Conservation (phyloP, 768 basidiomycete species). For the Naganishia friedmannii region DNA sequence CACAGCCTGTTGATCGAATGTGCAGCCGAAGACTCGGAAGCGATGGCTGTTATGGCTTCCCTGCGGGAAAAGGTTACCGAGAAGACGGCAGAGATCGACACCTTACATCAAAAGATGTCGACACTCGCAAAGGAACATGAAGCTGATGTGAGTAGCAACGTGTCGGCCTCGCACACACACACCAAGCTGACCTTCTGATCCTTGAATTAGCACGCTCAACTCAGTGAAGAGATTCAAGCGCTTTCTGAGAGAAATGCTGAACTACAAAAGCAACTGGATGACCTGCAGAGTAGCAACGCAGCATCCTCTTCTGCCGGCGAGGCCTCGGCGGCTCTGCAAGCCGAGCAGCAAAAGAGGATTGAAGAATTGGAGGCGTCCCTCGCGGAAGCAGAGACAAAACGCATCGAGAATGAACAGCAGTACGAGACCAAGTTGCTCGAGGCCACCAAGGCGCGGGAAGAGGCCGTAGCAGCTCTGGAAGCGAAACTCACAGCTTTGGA, state of each 20-base stretch:
- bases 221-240: slow-evolving; percentile 44
- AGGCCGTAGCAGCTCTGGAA: slow-evolving; percentile 26
- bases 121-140: slow-evolving; percentile 47
- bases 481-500: slow-evolving; percentile 27
- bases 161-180: too few species aligned
- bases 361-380: slow-evolving; percentile 45
- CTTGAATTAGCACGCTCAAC: slow-evolving; percentile 38
- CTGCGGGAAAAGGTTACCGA: slow-evolving; percentile 76
- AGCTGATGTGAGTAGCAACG: slow-evolving; percentile 41
- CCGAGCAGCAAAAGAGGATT: slow-evolving; percentile 28
- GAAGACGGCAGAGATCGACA: slow-evolving; percentile 61
- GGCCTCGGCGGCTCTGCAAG: neutral
- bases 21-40: slow-evolving; percentile 63
- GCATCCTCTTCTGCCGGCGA: slow-evolving; percentile 14
- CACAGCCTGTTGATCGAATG: neutral
- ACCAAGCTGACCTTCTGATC: neutral
- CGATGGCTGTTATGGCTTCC: slow-evolving; percentile 74
- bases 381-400: slow-evolving; percentile 61
- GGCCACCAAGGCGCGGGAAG: slow-evolving; percentile 29
- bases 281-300: slow-evolving; percentile 29
- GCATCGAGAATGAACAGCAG: slow-evolving; percentile 60
- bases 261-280: slow-evolving; percentile 30
- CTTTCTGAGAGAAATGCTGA: slow-evolving; percentile 35
- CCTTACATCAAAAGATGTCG: slow-evolving; percentile 49
- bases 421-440: slow-evolving; percentile 6